These are phyloP conservation scores for Ceratobasidium sp. DNA, from an alignment of 1,284 basidiomycete genomes.

Conservation along the genomic window DNA sequence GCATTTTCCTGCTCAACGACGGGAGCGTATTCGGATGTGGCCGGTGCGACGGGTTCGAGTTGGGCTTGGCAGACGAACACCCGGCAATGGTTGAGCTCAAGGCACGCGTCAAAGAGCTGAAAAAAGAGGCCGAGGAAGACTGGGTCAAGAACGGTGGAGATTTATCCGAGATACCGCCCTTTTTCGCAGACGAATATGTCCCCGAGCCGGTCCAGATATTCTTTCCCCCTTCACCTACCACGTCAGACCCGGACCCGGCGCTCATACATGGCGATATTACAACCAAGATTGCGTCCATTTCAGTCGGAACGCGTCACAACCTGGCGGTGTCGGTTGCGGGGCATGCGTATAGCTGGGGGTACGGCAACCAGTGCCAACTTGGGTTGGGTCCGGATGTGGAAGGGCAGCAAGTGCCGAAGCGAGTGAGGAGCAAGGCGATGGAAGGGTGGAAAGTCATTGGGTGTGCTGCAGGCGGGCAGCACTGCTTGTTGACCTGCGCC, in stretches of 20 bases:
- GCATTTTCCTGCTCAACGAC: slow-evolving; percentile 83
- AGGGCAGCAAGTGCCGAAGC: slow-evolving; percentile 49
- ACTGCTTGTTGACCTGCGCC: slow-evolving; percentile 53
- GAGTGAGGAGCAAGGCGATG: slow-evolving; percentile 51
- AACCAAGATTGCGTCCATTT: slow-evolving; percentile 61
- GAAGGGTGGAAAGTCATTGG: slow-evolving; percentile 56
- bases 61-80: slow-evolving; percentile 76
- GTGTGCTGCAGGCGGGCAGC: slow-evolving; percentile 59
- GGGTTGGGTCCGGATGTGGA: slow-evolving; percentile 57
- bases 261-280: slow-evolving; percentile 49
- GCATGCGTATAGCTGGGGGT: slow-evolving; percentile 65
- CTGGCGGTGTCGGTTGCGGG: slow-evolving; percentile 63
- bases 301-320: slow-evolving; percentile 63
- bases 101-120: slow-evolving; percentile 52
- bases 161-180: slow-evolving; percentile 23
- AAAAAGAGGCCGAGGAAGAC: slow-evolving; percentile 55
- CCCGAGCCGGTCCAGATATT: slow-evolving; percentile 57
- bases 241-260: slow-evolving; percentile 57
- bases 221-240: slow-evolving; percentile 59
- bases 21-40: slow-evolving; percentile 89
- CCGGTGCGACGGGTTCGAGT: slow-evolving; percentile 78
- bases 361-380: slow-evolving; percentile 60
- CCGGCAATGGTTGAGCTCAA: slow-evolving; percentile 48
- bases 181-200: slow-evolving; percentile 52
- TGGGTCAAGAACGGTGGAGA: slow-evolving; percentile 37